These are phyloP conservation scores for Thoreauomyces humboldtii DNA, from an alignment of 192 early-diverging fungal genomes.

Conservation along the genomic window DNA sequence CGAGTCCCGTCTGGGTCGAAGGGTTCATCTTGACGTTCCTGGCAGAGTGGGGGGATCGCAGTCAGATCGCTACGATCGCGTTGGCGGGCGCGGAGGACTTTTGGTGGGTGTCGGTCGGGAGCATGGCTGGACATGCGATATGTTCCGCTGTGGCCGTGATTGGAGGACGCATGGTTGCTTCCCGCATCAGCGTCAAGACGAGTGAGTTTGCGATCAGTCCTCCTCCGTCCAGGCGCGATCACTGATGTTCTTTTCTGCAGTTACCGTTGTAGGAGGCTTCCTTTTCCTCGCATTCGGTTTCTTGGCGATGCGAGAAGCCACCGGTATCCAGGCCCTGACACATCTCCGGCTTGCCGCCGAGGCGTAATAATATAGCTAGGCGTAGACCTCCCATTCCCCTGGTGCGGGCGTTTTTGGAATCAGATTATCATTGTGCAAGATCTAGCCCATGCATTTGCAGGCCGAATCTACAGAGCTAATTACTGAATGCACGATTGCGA, in stretches of 20 bases:
- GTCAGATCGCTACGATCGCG: slow-evolving; percentile 94
- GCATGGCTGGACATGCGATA: slow-evolving; percentile 85
- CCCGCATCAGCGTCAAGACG: slow-evolving; percentile 81
- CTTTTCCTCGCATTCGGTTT: slow-evolving; percentile 86
- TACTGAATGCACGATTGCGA: no score
- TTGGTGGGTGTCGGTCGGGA: slow-evolving; percentile 83
- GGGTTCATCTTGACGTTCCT: slow-evolving; percentile 95
- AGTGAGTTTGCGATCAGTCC: slow-evolving; percentile 38
- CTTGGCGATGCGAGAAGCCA: slow-evolving; percentile 22
- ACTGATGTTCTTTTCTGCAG: slow-evolving; percentile 38
- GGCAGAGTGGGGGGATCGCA: slow-evolving; percentile 97
- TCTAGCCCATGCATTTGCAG: no score
- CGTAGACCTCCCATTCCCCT: no score
- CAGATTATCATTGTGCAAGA: no score
- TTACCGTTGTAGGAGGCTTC: slow-evolving; percentile 78
- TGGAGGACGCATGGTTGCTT: slow-evolving; percentile 83
- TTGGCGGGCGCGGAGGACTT: slow-evolving; percentile 91
- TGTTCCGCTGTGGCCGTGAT: slow-evolving; percentile 91
- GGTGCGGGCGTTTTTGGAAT: no score
- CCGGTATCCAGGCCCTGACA: no score
- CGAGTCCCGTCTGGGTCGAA: slow-evolving; percentile 93
- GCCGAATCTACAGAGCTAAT: no score
- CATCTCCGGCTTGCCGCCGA: no score
- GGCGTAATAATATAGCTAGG: no score
- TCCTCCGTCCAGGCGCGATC: background rate